phyloP scores from a whole-genome alignment of 495 filamentous ascomycete species.

The Penicillium soppii region DNA sequence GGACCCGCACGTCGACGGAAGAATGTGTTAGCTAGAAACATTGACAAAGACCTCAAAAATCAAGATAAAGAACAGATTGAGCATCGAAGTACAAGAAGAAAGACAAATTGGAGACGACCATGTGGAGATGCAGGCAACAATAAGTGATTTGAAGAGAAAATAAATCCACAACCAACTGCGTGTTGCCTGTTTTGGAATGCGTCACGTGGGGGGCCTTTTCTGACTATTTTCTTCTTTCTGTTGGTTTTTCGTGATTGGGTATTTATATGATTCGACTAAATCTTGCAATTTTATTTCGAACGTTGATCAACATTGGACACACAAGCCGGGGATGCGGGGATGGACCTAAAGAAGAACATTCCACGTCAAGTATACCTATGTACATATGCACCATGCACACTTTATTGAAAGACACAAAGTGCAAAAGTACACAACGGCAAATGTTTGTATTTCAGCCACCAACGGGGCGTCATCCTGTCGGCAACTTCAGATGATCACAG shows the following conservation, averaged over 20 bases:
- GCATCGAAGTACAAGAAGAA: not conserved
- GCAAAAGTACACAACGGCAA: not conserved
- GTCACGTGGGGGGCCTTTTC: conserved; percentile 21
- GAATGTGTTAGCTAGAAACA: conserved; percentile 24
- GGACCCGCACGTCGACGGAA: conserved; percentile 19
- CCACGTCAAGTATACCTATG: conserved; percentile 3
- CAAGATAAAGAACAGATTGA: not conserved
- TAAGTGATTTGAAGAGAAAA: not conserved
- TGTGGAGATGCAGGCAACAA: not conserved
- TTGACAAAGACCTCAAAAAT: not conserved
- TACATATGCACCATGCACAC: not conserved
- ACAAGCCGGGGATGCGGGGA: conserved; percentile 1
- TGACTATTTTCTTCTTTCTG: not conserved
- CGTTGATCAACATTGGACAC: not conserved
- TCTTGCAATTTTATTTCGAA: not conserved
- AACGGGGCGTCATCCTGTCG: no score
- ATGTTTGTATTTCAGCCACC: not conserved
- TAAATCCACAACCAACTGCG: not conserved
- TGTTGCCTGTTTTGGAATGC: conserved; percentile 19
- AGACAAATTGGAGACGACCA: not conserved
- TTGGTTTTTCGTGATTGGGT: not conserved
- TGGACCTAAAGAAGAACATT: not conserved
- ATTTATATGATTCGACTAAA: no score
- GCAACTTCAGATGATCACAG: no score
- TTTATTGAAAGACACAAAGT: no score